phyloP scores from a whole-genome alignment of 78 protist species.

The Guillardia theta region DNA sequence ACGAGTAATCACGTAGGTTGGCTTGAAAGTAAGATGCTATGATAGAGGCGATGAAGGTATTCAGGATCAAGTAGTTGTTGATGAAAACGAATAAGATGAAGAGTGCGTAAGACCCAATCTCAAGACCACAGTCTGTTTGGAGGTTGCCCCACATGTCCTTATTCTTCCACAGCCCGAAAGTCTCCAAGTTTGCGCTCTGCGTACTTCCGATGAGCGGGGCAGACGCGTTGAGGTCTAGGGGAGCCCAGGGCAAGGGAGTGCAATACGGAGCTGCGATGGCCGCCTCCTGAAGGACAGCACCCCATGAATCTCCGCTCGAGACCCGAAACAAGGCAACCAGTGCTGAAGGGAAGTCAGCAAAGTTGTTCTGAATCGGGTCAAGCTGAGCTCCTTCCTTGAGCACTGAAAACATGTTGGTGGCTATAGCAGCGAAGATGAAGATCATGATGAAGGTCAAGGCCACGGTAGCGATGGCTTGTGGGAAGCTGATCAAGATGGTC shows the following conservation, averaged over 20 bases:
- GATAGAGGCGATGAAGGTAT: neutral
- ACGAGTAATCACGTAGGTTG: neutral
- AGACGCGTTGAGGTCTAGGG: neutral
- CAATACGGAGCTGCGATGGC: neutral
- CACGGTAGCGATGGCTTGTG: neutral
- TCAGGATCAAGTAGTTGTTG: neutral
- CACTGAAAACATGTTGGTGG: neutral
- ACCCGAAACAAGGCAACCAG: neutral
- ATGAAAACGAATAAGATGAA: neutral
- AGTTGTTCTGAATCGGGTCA: neutral
- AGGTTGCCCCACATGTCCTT: neutral
- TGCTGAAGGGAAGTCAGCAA: neutral
- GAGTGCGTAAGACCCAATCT: neutral
- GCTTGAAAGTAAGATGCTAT: neutral
- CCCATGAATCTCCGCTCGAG: neutral
- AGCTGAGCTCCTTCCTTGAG: neutral
- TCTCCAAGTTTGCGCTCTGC: neutral
- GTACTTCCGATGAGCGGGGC: neutral
- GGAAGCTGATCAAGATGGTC: neutral
- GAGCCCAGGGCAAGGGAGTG: neutral
- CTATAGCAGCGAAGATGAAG: neutral
- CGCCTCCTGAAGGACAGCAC: neutral
- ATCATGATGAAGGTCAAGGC: neutral
- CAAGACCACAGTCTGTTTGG: neutral
- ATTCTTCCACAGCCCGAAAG: neutral